Evolutionary conservation across 2,329 filamentous ascomycete genomes (phyloP).

Genomic region (Exserohilum rostratum): DNA sequence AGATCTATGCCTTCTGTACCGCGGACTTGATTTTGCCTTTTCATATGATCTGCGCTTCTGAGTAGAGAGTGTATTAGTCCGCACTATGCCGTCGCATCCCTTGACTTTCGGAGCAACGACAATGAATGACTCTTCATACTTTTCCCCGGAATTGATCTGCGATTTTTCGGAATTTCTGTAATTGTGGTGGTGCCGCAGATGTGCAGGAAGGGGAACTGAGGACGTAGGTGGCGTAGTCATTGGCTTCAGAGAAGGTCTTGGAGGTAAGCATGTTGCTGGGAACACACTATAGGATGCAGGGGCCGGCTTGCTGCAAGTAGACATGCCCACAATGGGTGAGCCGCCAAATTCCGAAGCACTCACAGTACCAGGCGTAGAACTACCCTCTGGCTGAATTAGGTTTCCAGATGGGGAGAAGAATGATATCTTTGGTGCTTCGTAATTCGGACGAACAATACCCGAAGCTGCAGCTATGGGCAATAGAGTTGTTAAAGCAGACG

Average conservation of each 20-base stretch:
- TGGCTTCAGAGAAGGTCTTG: constrained; percentile 28
- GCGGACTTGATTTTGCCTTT: not conserved
- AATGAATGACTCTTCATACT: constrained; percentile 17
- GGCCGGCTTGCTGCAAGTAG: constrained; percentile 17
- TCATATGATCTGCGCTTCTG: constrained; percentile 10
- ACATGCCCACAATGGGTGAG: constrained; percentile 13
- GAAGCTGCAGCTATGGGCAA: constrained; percentile 47
- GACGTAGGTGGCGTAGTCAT: constrained; percentile 28
- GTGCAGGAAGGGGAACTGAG: constrained; percentile 27
- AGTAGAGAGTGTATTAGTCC: constrained; percentile 25
- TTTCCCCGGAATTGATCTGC: constrained; percentile 23
- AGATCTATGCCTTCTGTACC: constrained; percentile 10
- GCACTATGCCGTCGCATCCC: constrained; percentile 39
- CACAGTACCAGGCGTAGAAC: constrained; percentile 16
- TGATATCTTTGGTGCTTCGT: constrained; percentile 36
- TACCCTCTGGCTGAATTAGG: constrained; percentile 37
- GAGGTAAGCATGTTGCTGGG: constrained; percentile 15
- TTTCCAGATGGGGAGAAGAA: constrained; percentile 46
- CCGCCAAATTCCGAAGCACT: constrained; percentile 12
- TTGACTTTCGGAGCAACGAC: constrained; percentile 20
- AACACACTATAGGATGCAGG: constrained; percentile 10
- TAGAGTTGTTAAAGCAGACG: constrained; percentile 45
- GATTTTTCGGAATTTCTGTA: constrained; percentile 21
- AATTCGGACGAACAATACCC: constrained; percentile 41
- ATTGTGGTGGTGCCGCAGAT: constrained; percentile 32